A percentile compares a stretch with the other conserved stretches of the same genome.
Conservation (phyloP, 441 rosid species). For the Isatis lusitanica region DNA sequence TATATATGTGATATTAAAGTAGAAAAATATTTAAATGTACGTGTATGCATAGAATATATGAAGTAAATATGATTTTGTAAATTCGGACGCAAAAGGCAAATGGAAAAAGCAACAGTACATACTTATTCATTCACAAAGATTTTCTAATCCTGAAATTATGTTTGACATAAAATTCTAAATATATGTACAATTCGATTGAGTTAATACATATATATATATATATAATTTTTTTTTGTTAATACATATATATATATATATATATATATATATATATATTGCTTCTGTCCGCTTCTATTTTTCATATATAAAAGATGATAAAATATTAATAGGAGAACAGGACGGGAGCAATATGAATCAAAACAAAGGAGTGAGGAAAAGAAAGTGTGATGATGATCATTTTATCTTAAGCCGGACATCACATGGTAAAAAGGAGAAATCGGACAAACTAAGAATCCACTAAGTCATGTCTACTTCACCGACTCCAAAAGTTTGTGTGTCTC, state of each 20-base stretch:
- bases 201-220: too few species aligned
- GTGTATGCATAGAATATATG: background rate
- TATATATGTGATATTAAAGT: background rate
- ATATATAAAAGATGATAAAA: background rate
- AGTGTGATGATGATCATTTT: slow-evolving; percentile 28
- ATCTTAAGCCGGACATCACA: slow-evolving; percentile 36
- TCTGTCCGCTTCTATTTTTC: too few species aligned
- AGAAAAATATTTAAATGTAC: background rate
- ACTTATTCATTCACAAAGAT: background rate
- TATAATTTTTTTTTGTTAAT: too few species aligned
- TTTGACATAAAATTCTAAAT: too few species aligned
- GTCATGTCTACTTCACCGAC: slow-evolving; percentile 37
- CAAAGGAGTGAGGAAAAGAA: slow-evolving; percentile 13
- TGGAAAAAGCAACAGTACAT: background rate
- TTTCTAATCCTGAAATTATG: too few species aligned
- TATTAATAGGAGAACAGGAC: background rate
- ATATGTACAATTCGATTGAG: too few species aligned
- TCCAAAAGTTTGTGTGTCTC: slow-evolving; percentile 32
- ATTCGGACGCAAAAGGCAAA: background rate
- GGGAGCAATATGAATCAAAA: slow-evolving; percentile 29
- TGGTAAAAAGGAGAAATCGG: slow-evolving; percentile 30
- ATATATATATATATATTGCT: too few species aligned
- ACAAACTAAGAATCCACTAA: slow-evolving; percentile 36
- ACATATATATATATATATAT: too few species aligned
- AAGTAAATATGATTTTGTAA: background rate